Evolutionary conservation across 2,329 filamentous ascomycete species (phyloP), one percentile per base, ranked within the genome.

Genomic region (Clonostachys chloroleuca): DNA sequence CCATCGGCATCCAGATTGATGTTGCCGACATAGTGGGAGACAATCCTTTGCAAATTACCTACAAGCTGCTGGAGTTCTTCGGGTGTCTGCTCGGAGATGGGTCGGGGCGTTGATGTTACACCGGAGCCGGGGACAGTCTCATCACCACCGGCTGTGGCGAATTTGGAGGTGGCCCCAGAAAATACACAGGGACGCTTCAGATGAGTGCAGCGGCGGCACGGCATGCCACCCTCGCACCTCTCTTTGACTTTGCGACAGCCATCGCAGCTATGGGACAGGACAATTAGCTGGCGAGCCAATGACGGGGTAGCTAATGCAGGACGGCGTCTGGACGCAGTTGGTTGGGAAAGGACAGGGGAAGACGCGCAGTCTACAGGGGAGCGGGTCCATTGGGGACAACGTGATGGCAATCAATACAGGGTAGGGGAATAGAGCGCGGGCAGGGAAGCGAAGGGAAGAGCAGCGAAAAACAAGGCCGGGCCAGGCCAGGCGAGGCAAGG

Each of bases 211-310:
- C 77, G 64, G 42, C 73, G 71, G 55, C 76, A 80, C 3, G 77
- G 77, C 16, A 76, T 65, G 44, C 75, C 77, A 42, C 76, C 77
- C 53, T 79, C 75, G 54, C 76, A 80, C 60, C 78, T 78, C 58
- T 80, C 76, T 56, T 80, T 80, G 48, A 75, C 68, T 51, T 74
- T 68, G 49, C 76, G 74, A 58, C 75, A 80, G 45, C 72, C 72
- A 56, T 78, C 74, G 55, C 76, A 80, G 49, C 76, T 79, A 30
- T 8, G 24, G 24, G 24, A 30, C 24, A 30, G 9, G 8, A 30
- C 24, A 30, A 30, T 30, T 30, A 30, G 24, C 24, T 30, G 24
- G 24, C 24, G 24, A 30, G 24, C 24, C 24, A 30, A 30, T 30
- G 24, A 30, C 24, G 24, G 24, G 24, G 24, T 30, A 10, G 24